Percentiles rank a stretch among this genome's conserved stretches.
Conservation (phyloP, 2,329 filamentous ascomycete species). For the Alternaria triticimaculans region DNA sequence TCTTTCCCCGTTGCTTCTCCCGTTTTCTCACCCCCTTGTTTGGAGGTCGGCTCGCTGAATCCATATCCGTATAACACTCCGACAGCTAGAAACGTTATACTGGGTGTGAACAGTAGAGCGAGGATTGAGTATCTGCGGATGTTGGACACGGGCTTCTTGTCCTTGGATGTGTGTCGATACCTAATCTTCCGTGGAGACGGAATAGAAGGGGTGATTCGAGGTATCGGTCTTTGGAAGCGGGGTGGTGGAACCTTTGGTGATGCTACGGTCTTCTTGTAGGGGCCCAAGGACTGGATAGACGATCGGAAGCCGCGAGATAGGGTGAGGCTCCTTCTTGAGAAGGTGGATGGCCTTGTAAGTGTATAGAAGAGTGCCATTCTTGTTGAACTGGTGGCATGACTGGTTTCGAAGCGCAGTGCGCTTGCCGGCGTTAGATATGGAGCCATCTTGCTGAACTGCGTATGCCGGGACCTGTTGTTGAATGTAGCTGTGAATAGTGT, state of each 20-base stretch:
- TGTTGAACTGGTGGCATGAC: not conserved
- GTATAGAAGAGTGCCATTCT: not conserved
- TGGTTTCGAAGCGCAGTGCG: not conserved
- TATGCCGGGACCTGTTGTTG: not conserved
- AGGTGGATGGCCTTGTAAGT: not conserved
- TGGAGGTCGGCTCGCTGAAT: not conserved
- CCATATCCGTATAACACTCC: not conserved
- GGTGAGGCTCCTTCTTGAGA: not conserved
- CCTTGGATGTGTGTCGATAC: not conserved
- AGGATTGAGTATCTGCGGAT: not conserved
- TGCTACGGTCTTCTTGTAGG: not conserved
- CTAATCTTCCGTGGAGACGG: not conserved
- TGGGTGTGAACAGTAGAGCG: not conserved
- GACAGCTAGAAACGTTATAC: not conserved
- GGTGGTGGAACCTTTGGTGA: not conserved
- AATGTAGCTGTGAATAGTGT: not conserved
- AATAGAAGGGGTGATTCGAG: not conserved
- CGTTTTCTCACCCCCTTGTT: not conserved
- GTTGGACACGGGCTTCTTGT: not conserved
- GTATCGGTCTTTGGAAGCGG: not conserved
- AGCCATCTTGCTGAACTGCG: not conserved
- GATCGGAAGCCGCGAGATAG: not conserved
- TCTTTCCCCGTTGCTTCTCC: not conserved
- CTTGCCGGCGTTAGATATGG: not conserved
- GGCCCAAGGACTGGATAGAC: not conserved